Evolutionary conservation across 495 filamentous ascomycete species (phyloP).

Genomic region (Hyaloscypha hepaticicola): DNA sequence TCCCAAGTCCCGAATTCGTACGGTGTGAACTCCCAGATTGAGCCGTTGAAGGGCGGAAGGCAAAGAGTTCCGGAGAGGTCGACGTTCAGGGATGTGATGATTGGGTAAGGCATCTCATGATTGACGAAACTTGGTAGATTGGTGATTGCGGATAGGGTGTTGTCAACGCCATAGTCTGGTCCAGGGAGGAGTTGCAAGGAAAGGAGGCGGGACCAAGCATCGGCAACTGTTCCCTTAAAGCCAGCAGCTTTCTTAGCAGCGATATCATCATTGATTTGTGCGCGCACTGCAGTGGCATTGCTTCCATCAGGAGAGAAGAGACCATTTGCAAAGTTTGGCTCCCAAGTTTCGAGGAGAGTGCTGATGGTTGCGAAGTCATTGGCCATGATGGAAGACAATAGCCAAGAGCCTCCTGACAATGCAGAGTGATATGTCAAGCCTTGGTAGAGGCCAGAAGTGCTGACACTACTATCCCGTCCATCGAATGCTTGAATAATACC

Average conservation of each 20-base stretch:
- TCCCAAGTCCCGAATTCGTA: constrained; percentile 49
- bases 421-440: constrained; percentile 44
- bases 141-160: constrained; percentile 34
- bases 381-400: constrained; percentile 40
- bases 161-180: constrained; percentile 36
- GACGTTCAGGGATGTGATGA: constrained; percentile 39
- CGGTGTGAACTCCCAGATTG: constrained; percentile 44
- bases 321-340: constrained; percentile 35
- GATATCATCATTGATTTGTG: constrained; percentile 33
- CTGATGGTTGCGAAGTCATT: constrained; percentile 44
- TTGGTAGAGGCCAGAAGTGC: constrained; percentile 41
- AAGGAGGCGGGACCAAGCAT: constrained; percentile 41
- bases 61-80: constrained; percentile 33
- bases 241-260: constrained; percentile 38
- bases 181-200: constrained; percentile 40
- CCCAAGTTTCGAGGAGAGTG: constrained; percentile 37
- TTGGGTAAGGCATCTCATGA: constrained; percentile 42
- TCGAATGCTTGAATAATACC: constrained; percentile 45
- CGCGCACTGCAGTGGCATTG: constrained; percentile 26
- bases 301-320: constrained; percentile 29
- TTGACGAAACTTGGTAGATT: constrained; percentile 35
- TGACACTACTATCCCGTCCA: constrained; percentile 34
- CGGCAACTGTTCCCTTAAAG: constrained; percentile 39
- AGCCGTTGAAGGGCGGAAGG: constrained; percentile 34
- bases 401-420: constrained; percentile 46